phyloP scores from a whole-genome alignment of 331 rosid genomes.

The Acacia pycnantha region DNA sequence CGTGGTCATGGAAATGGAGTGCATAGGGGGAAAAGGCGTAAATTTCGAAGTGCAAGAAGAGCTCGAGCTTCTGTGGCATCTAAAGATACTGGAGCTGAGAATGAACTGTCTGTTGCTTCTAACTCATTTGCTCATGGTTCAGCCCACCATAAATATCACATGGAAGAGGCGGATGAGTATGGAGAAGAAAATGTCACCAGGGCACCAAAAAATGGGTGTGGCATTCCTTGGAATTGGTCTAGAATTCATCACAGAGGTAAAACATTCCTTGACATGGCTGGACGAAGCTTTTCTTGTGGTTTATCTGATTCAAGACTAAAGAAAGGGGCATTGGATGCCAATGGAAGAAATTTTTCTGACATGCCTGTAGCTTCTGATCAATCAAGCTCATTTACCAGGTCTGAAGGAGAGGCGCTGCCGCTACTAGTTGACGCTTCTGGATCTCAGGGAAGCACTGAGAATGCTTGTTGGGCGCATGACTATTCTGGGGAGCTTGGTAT shows the following conservation, averaged over 20 bases:
- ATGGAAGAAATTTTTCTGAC: conserved; percentile 59
- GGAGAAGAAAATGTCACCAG: conserved; percentile 68
- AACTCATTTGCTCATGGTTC: conserved; percentile 71
- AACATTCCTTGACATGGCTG: conserved; percentile 89
- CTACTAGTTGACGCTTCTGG: conserved; percentile 73
- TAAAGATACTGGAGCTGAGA: conserved; percentile 70
- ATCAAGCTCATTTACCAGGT: conserved; percentile 68
- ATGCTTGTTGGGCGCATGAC: conserved; percentile 75
- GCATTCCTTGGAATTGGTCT: conserved; percentile 99
- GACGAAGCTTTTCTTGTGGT: conserved; percentile 94
- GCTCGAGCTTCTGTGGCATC: conserved; percentile 52
- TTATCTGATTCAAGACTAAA: conserved; percentile 78
- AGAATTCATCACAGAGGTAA: conserved; percentile 93
- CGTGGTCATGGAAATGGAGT: conserved; percentile 56
- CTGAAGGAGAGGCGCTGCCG: conserved; percentile 74
- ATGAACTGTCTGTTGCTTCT: conserved; percentile 88
- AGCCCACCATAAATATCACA: conserved; percentile 49
- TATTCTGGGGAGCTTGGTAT: conserved; percentile 95
- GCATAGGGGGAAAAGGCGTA: conserved; percentile 65
- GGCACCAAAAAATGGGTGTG: conserved; percentile 92
- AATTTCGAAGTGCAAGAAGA: conserved; percentile 62
- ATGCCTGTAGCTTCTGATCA: conserved; percentile 69
- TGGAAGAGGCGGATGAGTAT: conserved; percentile 60
- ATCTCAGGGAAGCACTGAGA: conserved; percentile 57
- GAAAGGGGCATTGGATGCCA: conserved; percentile 58